Conservation (phyloP, 2,329 filamentous ascomycete species). For the Lasiodiplodia gonubiensis region DNA sequence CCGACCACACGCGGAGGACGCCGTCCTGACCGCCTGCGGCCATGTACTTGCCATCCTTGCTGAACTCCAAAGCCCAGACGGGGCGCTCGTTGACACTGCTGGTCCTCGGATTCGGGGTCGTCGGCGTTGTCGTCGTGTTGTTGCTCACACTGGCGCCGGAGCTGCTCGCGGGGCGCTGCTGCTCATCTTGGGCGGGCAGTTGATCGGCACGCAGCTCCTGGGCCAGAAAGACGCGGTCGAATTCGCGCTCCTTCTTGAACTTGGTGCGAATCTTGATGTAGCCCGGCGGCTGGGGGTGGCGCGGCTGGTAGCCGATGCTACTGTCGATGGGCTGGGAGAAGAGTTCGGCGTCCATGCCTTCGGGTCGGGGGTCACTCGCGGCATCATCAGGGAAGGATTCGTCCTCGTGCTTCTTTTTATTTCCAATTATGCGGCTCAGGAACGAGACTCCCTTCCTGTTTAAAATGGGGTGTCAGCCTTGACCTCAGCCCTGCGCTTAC, state of each 20-base stretch:
- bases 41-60: conserved; percentile 86
- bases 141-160: conserved; percentile 1
- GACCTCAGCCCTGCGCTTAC: conserved; percentile 27
- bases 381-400: conserved; percentile 43
- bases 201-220: conserved; percentile 79
- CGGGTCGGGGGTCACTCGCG: conserved; percentile 65
- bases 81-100: conserved; percentile 59
- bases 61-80: conserved; percentile 93
- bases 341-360: conserved; percentile 82
- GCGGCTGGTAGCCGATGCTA: conserved; percentile 74
- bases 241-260: conserved; percentile 81
- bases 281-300: conserved; percentile 84
- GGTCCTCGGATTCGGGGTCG: not conserved
- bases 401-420: conserved; percentile 68
- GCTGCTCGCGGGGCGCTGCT: conserved; percentile 32
- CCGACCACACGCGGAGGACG: conserved; percentile 84
- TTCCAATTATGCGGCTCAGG: conserved; percentile 80
- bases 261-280: conserved; percentile 86
- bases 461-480: conserved; percentile 26
- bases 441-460: conserved; percentile 85
- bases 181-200: conserved; percentile 38
- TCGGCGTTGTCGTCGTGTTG: not conserved
- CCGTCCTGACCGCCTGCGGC: conserved; percentile 92
- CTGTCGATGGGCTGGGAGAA: conserved; percentile 77
- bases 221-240: conserved; percentile 86